Conservation (phyloP, 176 grass and related monocot genomes). For the Oryza meridionalis region DNA sequence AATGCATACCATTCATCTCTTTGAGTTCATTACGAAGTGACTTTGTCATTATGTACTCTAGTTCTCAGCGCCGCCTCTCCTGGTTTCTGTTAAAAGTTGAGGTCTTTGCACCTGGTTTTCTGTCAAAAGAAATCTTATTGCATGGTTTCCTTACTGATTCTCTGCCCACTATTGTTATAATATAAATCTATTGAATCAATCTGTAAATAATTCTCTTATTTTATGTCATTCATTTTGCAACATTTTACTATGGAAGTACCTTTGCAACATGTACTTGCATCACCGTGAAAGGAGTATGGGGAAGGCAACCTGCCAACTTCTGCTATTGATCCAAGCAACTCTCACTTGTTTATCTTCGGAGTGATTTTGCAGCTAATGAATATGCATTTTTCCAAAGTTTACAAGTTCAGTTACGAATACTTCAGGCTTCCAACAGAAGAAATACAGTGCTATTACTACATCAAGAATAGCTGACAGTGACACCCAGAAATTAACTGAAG, state of each 20-base stretch:
- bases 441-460: not conserved
- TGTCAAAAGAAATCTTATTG: not conserved
- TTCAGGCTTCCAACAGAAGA: not conserved
- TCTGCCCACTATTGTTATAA: not conserved
- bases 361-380: not conserved
- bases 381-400: not conserved
- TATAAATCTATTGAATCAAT: not conserved
- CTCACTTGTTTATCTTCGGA: not conserved
- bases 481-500: constrained; percentile 8
- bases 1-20: not conserved
- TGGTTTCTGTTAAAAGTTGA: no score
- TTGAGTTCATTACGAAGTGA: not conserved
- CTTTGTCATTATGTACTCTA: no score
- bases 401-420: not conserved
- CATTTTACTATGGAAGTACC: not conserved
- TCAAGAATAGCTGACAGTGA: not conserved
- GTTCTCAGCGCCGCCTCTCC: no score
- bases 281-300: not conserved
- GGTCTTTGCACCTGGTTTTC: no score
- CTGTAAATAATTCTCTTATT: not conserved
- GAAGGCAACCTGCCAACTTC: not conserved
- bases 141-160: not conserved
- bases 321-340: not conserved
- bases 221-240: not conserved
- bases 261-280: not conserved